A percentile compares a stretch with the other conserved stretches of the same genome.
Evolutionary conservation across 2,329 filamentous ascomycete species (phyloP).

Genomic region (Sodiomyces alkalinus): DNA sequence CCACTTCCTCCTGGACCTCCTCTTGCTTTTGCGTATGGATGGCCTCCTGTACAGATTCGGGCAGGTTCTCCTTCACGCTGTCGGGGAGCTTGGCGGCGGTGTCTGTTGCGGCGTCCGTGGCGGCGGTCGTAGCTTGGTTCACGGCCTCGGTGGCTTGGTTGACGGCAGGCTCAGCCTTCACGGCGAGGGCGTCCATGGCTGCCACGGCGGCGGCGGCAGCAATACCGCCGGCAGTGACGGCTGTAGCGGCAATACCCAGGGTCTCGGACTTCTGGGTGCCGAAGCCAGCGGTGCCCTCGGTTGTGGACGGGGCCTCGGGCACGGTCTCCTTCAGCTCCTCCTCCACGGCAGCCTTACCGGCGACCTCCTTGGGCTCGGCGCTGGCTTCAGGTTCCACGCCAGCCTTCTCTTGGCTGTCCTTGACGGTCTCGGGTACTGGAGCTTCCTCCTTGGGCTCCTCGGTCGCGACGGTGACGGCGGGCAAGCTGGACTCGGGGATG

Average conservation of each 20-base stretch:
- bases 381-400: conserved; percentile 52
- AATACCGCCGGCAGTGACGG: conserved; percentile 20
- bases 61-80: conserved; percentile 33
- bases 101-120: conserved; percentile 20
- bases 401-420: conserved; percentile 57
- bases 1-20: conserved; percentile 25
- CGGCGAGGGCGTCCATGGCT: conserved; percentile 11
- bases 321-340: conserved; percentile 55
- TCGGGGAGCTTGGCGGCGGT: conserved; percentile 35
- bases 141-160: conserved; percentile 19
- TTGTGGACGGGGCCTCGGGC: conserved; percentile 40
- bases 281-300: conserved; percentile 37
- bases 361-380: conserved; percentile 46
- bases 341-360: conserved; percentile 58
- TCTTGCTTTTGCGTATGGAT: conserved; percentile 28
- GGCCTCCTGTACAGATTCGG: conserved; percentile 31
- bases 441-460: conserved; percentile 32
- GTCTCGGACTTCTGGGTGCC: conserved; percentile 37
- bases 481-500: conserved; percentile 73
- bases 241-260: conserved; percentile 20
- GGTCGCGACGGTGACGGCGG: conserved; percentile 38
- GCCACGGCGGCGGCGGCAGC: conserved; percentile 18
- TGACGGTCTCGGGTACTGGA: conserved; percentile 47
- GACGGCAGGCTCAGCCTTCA: conserved; percentile 12
- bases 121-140: conserved; percentile 19